Percentiles rank a stretch among this genome's conserved stretches.
phyloP scores from a whole-genome alignment of 805 yeast genomes.

The Candida maltosa region DNA sequence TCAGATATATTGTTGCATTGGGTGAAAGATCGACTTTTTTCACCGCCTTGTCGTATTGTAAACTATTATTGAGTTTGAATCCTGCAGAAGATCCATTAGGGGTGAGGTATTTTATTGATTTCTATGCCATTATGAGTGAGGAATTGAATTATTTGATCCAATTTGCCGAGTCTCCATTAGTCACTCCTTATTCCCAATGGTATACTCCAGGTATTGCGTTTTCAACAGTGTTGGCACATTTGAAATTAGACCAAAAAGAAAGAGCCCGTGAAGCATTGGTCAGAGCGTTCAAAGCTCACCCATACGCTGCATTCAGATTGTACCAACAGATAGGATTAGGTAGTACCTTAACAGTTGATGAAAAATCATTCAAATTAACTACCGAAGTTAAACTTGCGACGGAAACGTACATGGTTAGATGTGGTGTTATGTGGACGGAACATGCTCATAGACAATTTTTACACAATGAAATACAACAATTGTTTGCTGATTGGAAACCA shows the following conservation, averaged over 20 bases:
- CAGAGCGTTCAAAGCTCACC: slow-evolving; percentile 53
- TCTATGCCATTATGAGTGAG: slow-evolving; percentile 63
- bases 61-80: slow-evolving; percentile 61
- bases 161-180: slow-evolving; percentile 53
- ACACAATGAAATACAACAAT: slow-evolving; percentile 34
- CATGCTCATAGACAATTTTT: slow-evolving; percentile 45
- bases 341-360: slow-evolving; percentile 14
- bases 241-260: slow-evolving; percentile 35
- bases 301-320: slow-evolving; percentile 53
- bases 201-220: slow-evolving; percentile 68
- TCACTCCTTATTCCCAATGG: slow-evolving; percentile 61
- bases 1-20: slow-evolving; percentile 65
- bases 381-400: slow-evolving; percentile 40
- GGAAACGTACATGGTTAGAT: slow-evolving; percentile 59
- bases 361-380: slow-evolving; percentile 17
- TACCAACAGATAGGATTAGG: slow-evolving; percentile 45
- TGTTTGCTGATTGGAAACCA: slow-evolving; percentile 10
- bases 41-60: slow-evolving; percentile 77
- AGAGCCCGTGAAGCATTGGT: slow-evolving; percentile 48
- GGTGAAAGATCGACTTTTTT: slow-evolving; percentile 74
- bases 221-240: slow-evolving; percentile 62
- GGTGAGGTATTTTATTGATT: slow-evolving; percentile 78
- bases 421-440: slow-evolving; percentile 54
- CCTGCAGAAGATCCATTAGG: slow-evolving; percentile 86
- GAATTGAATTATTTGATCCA: slow-evolving; percentile 63